These are phyloP conservation scores for Caloboletus firmus DNA, from an alignment of 1,284 basidiomycete species.

Conservation along the genomic window DNA sequence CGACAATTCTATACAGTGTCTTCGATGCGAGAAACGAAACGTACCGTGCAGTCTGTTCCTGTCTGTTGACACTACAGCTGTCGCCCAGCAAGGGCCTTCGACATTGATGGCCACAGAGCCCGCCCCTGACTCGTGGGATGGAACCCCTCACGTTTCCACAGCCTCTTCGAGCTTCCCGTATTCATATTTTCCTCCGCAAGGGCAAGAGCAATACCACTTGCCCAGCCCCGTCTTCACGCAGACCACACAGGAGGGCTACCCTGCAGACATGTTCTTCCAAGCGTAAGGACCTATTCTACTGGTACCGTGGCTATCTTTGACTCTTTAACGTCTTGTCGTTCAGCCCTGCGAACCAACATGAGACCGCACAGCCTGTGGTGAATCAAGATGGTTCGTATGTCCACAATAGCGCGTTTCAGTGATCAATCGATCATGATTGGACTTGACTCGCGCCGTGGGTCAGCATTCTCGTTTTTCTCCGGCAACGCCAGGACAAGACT, in stretches of 20 bases:
- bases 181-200: not conserved
- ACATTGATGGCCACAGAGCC: not conserved
- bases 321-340: conserved; percentile 9
- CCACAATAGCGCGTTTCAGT: conserved; percentile 11
- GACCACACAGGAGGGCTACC: conserved; percentile 9
- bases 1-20: conserved; percentile 14
- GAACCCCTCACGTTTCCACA: conserved; percentile 13
- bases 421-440: conserved; percentile 6
- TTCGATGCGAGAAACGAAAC: conserved; percentile 19
- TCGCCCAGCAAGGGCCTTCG: conserved; percentile 10
- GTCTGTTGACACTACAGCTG: not conserved
- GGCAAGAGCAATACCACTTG: conserved; percentile 4
- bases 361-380: conserved; percentile 11
- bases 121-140: conserved; percentile 15
- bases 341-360: conserved; percentile 10
- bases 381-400: conserved; percentile 3
- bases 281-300: conserved; percentile 9
- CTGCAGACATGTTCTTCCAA: conserved; percentile 6
- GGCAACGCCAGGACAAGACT: not conserved
- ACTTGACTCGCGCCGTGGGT: conserved; percentile 12
- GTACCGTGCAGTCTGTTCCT: conserved; percentile 24
- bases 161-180: conserved; percentile 4
- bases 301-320: not conserved
- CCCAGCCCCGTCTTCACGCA: not conserved
- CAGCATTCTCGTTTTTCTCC: not conserved